Evolutionary conservation across 768 basidiomycete genomes (phyloP).

Genomic region (Plicaturopsis crispa): DNA sequence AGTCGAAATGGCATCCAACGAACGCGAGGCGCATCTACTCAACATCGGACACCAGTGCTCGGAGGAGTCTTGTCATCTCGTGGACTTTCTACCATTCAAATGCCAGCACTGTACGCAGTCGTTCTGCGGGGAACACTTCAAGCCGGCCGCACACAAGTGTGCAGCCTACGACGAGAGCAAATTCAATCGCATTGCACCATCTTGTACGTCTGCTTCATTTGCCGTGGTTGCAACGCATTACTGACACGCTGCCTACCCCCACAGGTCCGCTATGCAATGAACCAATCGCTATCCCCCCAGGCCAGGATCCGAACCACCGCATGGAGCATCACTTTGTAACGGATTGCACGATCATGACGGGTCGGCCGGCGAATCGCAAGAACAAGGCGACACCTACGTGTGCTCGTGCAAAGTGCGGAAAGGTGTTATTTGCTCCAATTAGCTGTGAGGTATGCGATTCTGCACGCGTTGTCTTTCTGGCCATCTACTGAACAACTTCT

Average conservation of each 20-base stretch:
- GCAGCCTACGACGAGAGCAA: constrained; percentile 62
- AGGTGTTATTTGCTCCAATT: constrained; percentile 70
- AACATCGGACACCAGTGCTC: constrained; percentile 68
- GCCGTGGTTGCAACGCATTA: background rate
- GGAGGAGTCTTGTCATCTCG: constrained; percentile 51
- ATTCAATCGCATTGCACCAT: constrained; percentile 69
- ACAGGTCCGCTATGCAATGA: constrained; percentile 71
- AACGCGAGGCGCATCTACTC: constrained; percentile 52
- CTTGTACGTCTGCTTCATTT: constrained; percentile 39
- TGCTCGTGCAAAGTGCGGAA: constrained; percentile 56
- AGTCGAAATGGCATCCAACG: no score
- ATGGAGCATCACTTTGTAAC: constrained; percentile 70
- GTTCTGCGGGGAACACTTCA: constrained; percentile 79
- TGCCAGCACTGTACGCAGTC: constrained; percentile 69
- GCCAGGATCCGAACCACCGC: constrained; percentile 72
- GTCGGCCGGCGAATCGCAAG: constrained; percentile 34
- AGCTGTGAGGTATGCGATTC: constrained; percentile 54
- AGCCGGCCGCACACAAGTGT: constrained; percentile 60
- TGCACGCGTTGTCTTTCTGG: constrained; percentile 1
- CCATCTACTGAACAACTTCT: constrained; percentile 1
- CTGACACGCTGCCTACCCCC: constrained; percentile 3
- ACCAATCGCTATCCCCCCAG: constrained; percentile 68
- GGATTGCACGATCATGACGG: constrained; percentile 66
- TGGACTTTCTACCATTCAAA: constrained; percentile 84
- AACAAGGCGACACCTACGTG: constrained; percentile 47